Evolutionary conservation across 306 rosid species (phyloP).

Genomic region (Lagenaria siceraria): DNA sequence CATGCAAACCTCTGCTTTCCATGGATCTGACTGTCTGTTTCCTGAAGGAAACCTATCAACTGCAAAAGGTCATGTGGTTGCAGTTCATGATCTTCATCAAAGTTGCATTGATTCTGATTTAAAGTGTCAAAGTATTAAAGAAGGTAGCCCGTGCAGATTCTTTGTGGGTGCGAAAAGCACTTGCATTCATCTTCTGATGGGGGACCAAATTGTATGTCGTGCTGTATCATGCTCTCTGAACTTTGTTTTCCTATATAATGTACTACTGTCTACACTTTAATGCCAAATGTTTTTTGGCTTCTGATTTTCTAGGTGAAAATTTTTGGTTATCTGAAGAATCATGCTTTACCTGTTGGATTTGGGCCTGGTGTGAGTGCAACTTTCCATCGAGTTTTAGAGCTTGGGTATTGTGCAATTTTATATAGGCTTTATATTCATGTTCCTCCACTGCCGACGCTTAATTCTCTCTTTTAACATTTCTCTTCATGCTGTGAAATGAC

Average conservation of each 20-base stretch:
- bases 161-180: conserved; percentile 21
- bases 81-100: conserved; percentile 29
- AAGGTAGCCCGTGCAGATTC: conserved; percentile 27
- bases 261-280: not conserved
- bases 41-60: conserved; percentile 65
- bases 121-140: conserved; percentile 19
- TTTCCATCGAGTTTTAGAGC: conserved; percentile 66
- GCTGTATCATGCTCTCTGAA: not conserved
- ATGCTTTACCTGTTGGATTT: conserved; percentile 58
- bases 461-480: not conserved
- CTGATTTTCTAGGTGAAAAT: conserved; percentile 42
- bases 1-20: conserved; percentile 2
- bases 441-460: not conserved
- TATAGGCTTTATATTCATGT: not conserved
- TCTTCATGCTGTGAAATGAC: not conserved
- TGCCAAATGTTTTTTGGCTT: not conserved
- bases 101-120: conserved; percentile 24
- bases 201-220: conserved; percentile 37
- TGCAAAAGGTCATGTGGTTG: conserved; percentile 45
- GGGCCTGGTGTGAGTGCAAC: conserved; percentile 70
- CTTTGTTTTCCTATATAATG: conserved; percentile 11
- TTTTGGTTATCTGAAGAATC: conserved; percentile 31
- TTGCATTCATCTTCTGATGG: conserved; percentile 67
- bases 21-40: conserved; percentile 31
- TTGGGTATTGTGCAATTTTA: conserved; percentile 34